Evolutionary conservation across 2,329 filamentous ascomycete species (phyloP), one percentile per base, ranked within the genome.

Genomic region (Dendrostoma leiphaemia): DNA sequence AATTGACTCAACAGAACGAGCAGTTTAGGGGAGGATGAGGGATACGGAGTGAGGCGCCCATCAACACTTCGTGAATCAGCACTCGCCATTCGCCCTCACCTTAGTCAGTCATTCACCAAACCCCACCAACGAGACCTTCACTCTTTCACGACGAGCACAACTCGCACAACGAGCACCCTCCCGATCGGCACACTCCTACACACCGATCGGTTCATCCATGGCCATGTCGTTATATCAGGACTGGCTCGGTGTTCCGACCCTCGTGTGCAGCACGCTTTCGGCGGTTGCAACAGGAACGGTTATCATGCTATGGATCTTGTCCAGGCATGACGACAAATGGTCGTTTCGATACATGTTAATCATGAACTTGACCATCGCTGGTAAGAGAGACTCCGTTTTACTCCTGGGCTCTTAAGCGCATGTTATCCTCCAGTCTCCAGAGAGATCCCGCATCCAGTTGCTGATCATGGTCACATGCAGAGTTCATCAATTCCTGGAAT

Each of bases 401-500:
- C 34, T n/a, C n/a, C n/a, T n/a, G n/a, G n/a, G n/a, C n/a, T n/a
- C n/a, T n/a, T n/a, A 35, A 35, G 4, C 3, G 4, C 10, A 13
- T 40, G 23, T 3, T 9, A 38, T 38, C 15, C n/a, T n/a, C 17
- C 7, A 19, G 21, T n/a, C 12, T n/a, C 38, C n/a, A n/a, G n/a
- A n/a, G n/a, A n/a, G n/a, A n/a, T n/a, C n/a, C n/a, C n/a, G n/a
- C n/a, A n/a, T n/a, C n/a, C n/a, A n/a, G n/a, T 26, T 41, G 40
- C 41, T 52, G 6, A 52, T 9, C 4, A 26, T 28, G 10, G 9
- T 4, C 13, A 7, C 15, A 10, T 21, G 4, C 35, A 55, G 53
- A 55, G 23, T 55, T 55, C 34, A 51, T 55, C 28, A 55, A 55
- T 24, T 52, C 53, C 7, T 52, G 44, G 29, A 55, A 55, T 48